Evolutionary conservation across 495 filamentous ascomycete species (phyloP).

Genomic region (Penicillium simplicissimum): DNA sequence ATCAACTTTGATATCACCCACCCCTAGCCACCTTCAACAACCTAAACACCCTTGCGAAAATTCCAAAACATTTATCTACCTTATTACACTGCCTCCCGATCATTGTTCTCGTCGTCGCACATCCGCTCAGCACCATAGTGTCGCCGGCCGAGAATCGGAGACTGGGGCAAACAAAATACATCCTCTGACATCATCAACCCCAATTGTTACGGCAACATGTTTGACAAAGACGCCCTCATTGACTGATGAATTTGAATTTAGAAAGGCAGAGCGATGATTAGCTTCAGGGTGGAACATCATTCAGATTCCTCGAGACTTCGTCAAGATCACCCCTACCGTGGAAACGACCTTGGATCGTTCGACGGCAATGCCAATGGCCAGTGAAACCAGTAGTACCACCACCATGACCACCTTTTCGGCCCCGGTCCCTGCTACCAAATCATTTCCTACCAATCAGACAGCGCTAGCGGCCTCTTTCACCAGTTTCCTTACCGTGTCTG

Average conservation of each 20-base stretch:
- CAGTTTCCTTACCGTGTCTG: conserved; percentile 81
- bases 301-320: conserved; percentile 48
- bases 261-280: conserved; percentile 55
- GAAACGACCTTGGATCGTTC: conserved; percentile 40
- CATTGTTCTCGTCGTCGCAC: conserved; percentile 11
- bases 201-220: neutral
- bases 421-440: conserved; percentile 45
- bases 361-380: conserved; percentile 51
- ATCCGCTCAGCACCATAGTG: neutral
- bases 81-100: conserved; percentile 8
- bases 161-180: conserved; percentile 8
- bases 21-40: neutral
- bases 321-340: conserved; percentile 41
- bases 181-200: conserved; percentile 11
- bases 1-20: conserved; percentile 1
- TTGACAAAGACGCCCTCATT: conserved; percentile 15
- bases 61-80: neutral
- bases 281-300: conserved; percentile 51
- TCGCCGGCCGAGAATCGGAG: conserved; percentile 14
- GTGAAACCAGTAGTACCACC: conserved; percentile 50
- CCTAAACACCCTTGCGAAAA: neutral
- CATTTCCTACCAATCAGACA: conserved; percentile 48
- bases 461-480: conserved; percentile 51
- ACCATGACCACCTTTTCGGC: conserved; percentile 52
- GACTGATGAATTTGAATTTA: conserved; percentile 36